These are phyloP conservation scores for Penicillium macrosclerotiorum DNA, from an alignment of 495 filamentous ascomycete genomes.

Conservation along the genomic window DNA sequence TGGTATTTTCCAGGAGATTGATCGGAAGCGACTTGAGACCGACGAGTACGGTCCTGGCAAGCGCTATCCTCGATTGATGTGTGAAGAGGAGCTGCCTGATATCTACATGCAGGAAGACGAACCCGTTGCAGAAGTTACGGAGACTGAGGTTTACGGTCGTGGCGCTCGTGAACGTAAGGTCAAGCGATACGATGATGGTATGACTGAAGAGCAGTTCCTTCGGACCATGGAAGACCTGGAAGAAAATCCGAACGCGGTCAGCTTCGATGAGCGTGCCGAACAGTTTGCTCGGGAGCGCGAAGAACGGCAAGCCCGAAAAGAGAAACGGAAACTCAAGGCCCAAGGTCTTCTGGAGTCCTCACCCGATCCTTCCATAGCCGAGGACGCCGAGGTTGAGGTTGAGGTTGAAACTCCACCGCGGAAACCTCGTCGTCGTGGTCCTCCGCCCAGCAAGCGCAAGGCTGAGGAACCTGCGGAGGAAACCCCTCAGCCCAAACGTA, in stretches of 20 bases:
- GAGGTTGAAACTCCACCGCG: constrained; percentile 58
- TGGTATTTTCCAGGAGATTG: constrained; percentile 68
- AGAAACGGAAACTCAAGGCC: constrained; percentile 52
- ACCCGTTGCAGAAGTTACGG: constrained; percentile 73
- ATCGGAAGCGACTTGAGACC: constrained; percentile 64
- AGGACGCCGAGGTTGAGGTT: constrained; percentile 81
- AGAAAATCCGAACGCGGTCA: too few species aligned
- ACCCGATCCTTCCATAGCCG: constrained; percentile 70
- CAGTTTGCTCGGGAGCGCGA: constrained; percentile 63
- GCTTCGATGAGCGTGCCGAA: constrained; percentile 90
- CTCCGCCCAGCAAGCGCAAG: constrained; percentile 72
- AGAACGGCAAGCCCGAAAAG: constrained; percentile 64
- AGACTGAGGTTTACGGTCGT: constrained; percentile 75
- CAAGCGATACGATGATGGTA: constrained; percentile 93
- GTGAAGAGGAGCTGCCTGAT: constrained; percentile 86
- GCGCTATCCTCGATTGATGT: constrained; percentile 72
- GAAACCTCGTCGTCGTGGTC: constrained; percentile 77
- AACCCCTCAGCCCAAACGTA: constrained; percentile 75
- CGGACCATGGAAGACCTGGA: too few species aligned
- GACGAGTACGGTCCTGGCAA: constrained; percentile 68
- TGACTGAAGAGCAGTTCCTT: constrained; percentile 97
- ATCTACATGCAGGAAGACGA: constrained; percentile 88
- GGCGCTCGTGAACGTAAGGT: constrained; percentile 90
- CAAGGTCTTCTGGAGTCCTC: constrained; percentile 60
- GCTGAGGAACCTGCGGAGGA: constrained; percentile 77